Base-by-base conservation (phyloP, 805 yeast species). In the Candida easanensis region DNA sequence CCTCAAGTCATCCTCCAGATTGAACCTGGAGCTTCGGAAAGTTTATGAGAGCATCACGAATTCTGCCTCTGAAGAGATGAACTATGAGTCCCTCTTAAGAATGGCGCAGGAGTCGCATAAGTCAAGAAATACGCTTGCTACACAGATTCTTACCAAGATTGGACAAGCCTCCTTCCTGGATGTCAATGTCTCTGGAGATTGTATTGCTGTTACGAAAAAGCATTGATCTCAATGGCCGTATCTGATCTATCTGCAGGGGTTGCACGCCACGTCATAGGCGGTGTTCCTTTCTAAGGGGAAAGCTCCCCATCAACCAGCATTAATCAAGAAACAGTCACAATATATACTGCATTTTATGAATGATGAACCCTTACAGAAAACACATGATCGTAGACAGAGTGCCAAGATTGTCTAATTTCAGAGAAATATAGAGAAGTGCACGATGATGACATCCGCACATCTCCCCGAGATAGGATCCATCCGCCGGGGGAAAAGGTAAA, bases 61-160 rank as follows among this genome's bases (percentile, higher is more conserved):
- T 14, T 21, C 4, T 5, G 6, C 26, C 11, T 26, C 44, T 2
- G 15, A 36, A 15, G 41, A 44, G 26, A 42, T 47, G 34, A 47
- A 44, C 38, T 47, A 50, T 36, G 49, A 50, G 14, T 44, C 51
- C 1, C 37, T 50, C 15, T n/a, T 50, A 25, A 33, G 33, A 39
- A 38, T 47, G 33, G 53, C 53, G 1, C 44, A 42, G 23, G 21
- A 33, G 18, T 32, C 39, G 6, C 49, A 42, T n/a, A 21, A 28
- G 19, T 26, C 40, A 22, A 32, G 30, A 15, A 17, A 18, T 15
- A 38, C 36, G 5, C n/a, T 27, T 1, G 40, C 48, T 2, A 23
- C 39, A 5, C 17, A 36, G 17, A 30, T 49, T 18, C 31, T 50
- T 18, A 50, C 45, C 10, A 41, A 25, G 16, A 36, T 47, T 27